phyloP scores from a whole-genome alignment of 202 grass and related monocot species.

The Hordeum pubiflorum region DNA sequence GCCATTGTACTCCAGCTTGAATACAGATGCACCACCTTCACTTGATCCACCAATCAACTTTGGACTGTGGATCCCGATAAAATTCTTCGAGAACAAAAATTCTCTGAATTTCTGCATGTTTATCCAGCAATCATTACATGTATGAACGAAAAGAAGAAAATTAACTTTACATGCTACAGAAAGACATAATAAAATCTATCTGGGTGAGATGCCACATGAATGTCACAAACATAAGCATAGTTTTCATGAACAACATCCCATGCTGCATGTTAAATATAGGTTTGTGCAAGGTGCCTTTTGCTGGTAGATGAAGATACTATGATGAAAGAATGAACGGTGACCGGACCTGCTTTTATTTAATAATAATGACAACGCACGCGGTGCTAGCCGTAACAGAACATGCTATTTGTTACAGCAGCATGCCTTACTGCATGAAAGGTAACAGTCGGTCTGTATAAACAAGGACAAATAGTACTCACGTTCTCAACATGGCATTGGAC shows the following conservation, averaged over 20 bases:
- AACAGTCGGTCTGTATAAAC: neutral
- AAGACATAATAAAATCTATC: neutral
- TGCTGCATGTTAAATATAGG: neutral
- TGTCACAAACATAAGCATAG: neutral
- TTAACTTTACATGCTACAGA: neutral
- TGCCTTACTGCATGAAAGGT: neutral
- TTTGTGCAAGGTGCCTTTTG: neutral
- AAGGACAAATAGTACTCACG: constrained; percentile 25
- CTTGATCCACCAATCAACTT: constrained; percentile 71
- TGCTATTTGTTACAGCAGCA: neutral
- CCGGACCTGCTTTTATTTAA: neutral
- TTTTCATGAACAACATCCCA: neutral
- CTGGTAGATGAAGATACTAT: neutral
- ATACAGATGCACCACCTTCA: constrained; percentile 90
- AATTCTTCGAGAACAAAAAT: constrained; percentile 52
- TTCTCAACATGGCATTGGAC: constrained; percentile 79
- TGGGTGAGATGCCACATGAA: neutral
- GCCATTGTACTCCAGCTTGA: constrained; percentile 78
- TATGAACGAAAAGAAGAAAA: neutral
- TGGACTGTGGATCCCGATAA: constrained; percentile 72
- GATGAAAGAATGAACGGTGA: neutral
- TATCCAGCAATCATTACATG: neutral
- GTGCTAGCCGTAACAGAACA: neutral
- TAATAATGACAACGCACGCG: neutral
- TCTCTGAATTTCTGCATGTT: constrained; percentile 52